These are phyloP conservation scores for Phascolomyces articulosus DNA, from an alignment of 371 early-diverging fungal species.

Conservation along the genomic window DNA sequence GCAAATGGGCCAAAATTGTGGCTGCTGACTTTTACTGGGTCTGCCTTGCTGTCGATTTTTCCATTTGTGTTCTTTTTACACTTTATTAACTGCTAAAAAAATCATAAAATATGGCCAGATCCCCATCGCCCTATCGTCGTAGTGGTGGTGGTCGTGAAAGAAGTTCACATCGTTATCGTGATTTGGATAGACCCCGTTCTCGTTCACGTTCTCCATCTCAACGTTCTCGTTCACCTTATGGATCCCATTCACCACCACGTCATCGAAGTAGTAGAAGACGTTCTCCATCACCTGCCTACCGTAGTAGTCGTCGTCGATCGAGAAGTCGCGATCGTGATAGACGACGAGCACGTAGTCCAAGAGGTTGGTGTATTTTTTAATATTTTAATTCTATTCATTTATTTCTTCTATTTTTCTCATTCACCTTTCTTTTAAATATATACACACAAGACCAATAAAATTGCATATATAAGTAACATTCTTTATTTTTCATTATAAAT, in stretches of 20 bases:
- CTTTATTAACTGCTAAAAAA: neutral
- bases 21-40: no score
- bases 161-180: slow-evolving; percentile 40
- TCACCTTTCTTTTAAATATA: neutral
- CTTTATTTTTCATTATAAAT: neutral
- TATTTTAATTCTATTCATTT: neutral
- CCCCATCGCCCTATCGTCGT: slow-evolving; percentile 39
- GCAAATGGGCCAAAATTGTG: no score
- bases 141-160: slow-evolving; percentile 19
- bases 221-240: slow-evolving; percentile 37
- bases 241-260: slow-evolving; percentile 20
- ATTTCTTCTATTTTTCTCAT: neutral
- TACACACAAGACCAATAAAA: neutral
- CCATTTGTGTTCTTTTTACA: neutral
- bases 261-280: slow-evolving; percentile 13
- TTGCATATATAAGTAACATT: no score
- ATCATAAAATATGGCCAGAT: slow-evolving; percentile 32
- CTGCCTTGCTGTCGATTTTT: no score
- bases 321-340: slow-evolving; percentile 12
- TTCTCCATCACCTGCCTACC: slow-evolving; percentile 8
- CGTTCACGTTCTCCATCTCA: slow-evolving; percentile 22
- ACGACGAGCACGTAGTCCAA: slow-evolving; percentile 13
- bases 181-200: slow-evolving; percentile 35
- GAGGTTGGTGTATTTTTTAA: neutral
- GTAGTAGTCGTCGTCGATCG: neutral